Base-by-base conservation (phyloP, 495 filamentous ascomycete species). In the Aspergillus cavernicola region DNA sequence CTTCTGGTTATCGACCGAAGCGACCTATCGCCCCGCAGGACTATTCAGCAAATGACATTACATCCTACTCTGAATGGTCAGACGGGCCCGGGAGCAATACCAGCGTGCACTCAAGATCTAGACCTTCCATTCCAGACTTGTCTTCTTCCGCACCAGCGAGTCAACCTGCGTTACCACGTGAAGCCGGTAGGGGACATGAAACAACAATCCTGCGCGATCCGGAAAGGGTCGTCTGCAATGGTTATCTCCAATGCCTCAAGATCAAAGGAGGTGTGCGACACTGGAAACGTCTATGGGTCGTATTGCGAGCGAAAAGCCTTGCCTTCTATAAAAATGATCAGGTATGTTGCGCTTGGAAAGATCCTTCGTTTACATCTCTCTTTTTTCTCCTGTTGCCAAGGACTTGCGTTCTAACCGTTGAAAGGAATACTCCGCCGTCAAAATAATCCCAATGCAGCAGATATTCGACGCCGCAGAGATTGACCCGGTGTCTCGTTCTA, bases 241-340 rank as follows among this genome's bases (percentile, higher is more conserved):
- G 92, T 16, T 92, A 90, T 73, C 81, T 97, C 33, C 87, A 89
- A 66, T 85, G 88, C 55, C 80, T 96, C 22, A 90, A 88, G 54
- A 87, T 85, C 54, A 92, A 91, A 59, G 78, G 87, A n/a, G 89
- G 88, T 6, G 85, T 98, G 33, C 84, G 86, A 29, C 89, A 93
- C 61, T 98, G 93, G 93, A 97, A 95, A 75, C 86, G 88, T 56
- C 77, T 89, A 28, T 98, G 93, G 93, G 85, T 86, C 0, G 93
- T 98, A 0, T 72, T 97, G n/a, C 87, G 92, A 29, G 85, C 90
- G 0, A 86, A 87, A 53, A 89, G 89, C 47, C 69, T 97, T 41
- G 88, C 90, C 6, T 83, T 97, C 18, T 97, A 98, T 74, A 97
- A 97, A 69, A 85, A 92, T 60, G 91, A 95, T 38, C 76, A 85